A percentile compares a stretch with the other conserved stretches of the same genome.
These are phyloP conservation scores for Naegleria fowleri DNA, from an alignment of 208 protist species.

Conservation along the genomic window DNA sequence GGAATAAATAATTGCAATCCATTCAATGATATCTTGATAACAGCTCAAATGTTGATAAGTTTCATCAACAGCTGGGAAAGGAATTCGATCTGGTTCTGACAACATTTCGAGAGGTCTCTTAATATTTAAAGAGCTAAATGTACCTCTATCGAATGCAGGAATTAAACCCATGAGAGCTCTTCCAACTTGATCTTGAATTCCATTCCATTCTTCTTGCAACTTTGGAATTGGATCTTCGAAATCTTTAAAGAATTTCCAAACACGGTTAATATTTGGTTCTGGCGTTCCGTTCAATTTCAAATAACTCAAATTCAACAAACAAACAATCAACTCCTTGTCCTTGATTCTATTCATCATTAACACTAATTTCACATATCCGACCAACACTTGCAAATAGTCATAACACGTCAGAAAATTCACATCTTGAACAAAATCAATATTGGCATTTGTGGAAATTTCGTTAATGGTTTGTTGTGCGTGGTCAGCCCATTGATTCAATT, in stretches of 20 bases:
- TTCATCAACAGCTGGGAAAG: slow-evolving; percentile 8
- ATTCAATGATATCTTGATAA: slow-evolving; percentile 4
- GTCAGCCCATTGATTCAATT: neutral
- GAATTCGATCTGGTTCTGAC: slow-evolving; percentile 23
- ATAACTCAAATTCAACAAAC: slow-evolving; percentile 14
- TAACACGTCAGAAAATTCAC: neutral
- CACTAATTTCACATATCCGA: slow-evolving; percentile 6
- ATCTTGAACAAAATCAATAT: slow-evolving; percentile 14
- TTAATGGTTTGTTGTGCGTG: neutral
- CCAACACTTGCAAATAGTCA: slow-evolving; percentile 19
- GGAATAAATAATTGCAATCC: neutral
- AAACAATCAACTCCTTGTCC: neutral
- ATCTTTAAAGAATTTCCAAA: slow-evolving; percentile 5
- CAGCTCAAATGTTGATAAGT: neutral
- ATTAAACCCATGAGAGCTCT: neutral
- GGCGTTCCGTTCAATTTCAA: neutral
- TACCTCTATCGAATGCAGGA: slow-evolving; percentile 9
- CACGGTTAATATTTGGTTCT: slow-evolving; percentile 9
- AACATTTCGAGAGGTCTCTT: slow-evolving; percentile 25
- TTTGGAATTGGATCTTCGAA: neutral
- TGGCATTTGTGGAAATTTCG: neutral
- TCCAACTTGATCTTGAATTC: neutral
- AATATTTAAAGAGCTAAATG: neutral
- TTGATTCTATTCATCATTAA: slow-evolving; percentile 12
- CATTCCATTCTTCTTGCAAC: neutral